Conservation (phyloP, 2,329 filamentous ascomycete species). For the Penicillium crustosum region DNA sequence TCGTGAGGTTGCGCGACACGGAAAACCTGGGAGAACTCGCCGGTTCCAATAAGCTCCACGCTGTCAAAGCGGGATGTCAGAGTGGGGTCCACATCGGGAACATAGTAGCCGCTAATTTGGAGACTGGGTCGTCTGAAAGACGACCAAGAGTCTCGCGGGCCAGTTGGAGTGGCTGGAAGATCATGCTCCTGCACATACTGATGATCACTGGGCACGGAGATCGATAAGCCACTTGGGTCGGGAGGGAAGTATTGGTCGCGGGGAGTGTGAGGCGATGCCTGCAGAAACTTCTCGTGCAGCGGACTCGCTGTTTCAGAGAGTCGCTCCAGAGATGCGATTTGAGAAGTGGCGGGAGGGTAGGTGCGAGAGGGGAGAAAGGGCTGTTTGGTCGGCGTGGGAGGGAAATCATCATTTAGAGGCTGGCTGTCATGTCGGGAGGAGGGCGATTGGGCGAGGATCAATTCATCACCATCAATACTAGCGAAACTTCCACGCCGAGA, state of each 20-base stretch:
- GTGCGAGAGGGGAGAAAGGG: slow-evolving; percentile 39
- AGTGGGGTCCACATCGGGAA: slow-evolving; percentile 71
- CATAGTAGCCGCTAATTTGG: slow-evolving; percentile 68
- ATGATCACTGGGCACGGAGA: slow-evolving; percentile 62
- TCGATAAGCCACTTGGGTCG: slow-evolving; percentile 79
- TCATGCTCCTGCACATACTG: slow-evolving; percentile 42
- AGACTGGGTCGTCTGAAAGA: slow-evolving; percentile 64
- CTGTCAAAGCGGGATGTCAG: slow-evolving; percentile 75
- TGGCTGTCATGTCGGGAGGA: slow-evolving; percentile 57
- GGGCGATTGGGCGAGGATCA: slow-evolving; percentile 59
- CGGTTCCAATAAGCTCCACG: slow-evolving; percentile 76
- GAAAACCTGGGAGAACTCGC: slow-evolving; percentile 93
- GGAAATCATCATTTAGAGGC: slow-evolving; percentile 68
- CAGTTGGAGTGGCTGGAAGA: slow-evolving; percentile 81
- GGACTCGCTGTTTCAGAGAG: slow-evolving; percentile 46
- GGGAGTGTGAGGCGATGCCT: slow-evolving; percentile 72
- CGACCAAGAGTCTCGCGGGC: slow-evolving; percentile 57
- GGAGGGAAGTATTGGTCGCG: slow-evolving; percentile 70
- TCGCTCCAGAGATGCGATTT: slow-evolving; percentile 37
- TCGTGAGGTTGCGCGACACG: slow-evolving; percentile 60
- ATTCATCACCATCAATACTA: slow-evolving; percentile 77
- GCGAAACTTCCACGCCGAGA: slow-evolving; percentile 69
- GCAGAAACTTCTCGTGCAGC: slow-evolving; percentile 55
- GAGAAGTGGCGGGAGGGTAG: slow-evolving; percentile 34
- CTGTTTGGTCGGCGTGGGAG: slow-evolving; percentile 89